Percentiles rank a stretch among this genome's conserved stretches.
phyloP scores from a whole-genome alignment of 768 basidiomycete species.

The Mycena kentingensis region DNA sequence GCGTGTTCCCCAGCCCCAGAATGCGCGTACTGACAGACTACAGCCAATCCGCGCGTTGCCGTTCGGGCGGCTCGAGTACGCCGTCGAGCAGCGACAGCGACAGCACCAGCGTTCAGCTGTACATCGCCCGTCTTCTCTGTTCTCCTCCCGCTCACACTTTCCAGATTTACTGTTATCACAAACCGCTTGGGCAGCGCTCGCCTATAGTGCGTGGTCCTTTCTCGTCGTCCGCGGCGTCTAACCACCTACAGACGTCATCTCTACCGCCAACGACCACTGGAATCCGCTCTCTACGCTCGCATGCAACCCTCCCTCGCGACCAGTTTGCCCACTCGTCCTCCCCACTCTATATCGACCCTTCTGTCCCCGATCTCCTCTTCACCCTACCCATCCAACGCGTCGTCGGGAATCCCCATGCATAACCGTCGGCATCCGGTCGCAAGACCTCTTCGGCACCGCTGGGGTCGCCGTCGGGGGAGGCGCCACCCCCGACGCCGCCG shows the following conservation, averaged over 20 bases:
- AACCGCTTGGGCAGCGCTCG: conserved; percentile 84
- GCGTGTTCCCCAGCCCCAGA: too few species aligned
- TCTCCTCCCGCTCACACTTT: conserved; percentile 15
- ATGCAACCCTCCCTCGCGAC: conserved; percentile 64
- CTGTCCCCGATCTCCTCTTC: conserved; percentile 72
- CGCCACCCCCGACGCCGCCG: conserved; percentile 12
- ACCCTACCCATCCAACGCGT: conserved; percentile 61
- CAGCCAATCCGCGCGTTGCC: too few species aligned
- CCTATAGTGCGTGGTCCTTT: conserved; percentile 56
- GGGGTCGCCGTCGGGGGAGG: not conserved
- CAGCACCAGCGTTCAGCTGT: conserved; percentile 91
- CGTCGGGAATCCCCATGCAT: conserved; percentile 77
- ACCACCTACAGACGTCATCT: conserved; percentile 63
- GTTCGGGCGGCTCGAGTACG: too few species aligned
- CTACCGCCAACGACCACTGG: conserved; percentile 64
- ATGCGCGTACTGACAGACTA: too few species aligned
- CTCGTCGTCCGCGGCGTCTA: conserved; percentile 2
- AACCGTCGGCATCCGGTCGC: conserved; percentile 80
- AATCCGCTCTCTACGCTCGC: conserved; percentile 59
- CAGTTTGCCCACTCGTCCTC: conserved; percentile 74
- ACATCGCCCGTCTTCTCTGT: conserved; percentile 34
- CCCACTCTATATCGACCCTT: conserved; percentile 73
- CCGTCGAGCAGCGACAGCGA: too few species aligned
- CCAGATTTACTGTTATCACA: conserved; percentile 88
- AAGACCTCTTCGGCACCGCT: conserved; percentile 74